These are phyloP conservation scores for Jaltomata sinuosa DNA, from an alignment of 257 asterid species.

Conservation along the genomic window DNA sequence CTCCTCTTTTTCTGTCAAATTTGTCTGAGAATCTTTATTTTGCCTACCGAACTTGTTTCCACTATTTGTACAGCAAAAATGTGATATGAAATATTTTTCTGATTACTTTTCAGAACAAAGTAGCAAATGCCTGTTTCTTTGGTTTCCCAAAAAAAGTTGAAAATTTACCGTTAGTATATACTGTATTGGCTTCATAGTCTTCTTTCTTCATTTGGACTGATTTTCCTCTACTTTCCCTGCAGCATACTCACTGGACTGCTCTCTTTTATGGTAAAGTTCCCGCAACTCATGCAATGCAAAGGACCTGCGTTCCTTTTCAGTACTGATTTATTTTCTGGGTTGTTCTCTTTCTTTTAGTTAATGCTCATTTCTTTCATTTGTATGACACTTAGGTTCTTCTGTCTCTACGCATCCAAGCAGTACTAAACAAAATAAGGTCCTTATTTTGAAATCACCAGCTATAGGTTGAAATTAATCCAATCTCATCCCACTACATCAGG, in stretches of 20 bases:
- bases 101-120: neutral
- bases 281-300: neutral
- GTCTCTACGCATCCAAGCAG: neutral
- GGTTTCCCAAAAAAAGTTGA: neutral
- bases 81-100: neutral
- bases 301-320: neutral
- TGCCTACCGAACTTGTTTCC: neutral
- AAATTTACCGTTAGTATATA: neutral
- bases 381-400: neutral
- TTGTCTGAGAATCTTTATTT: neutral
- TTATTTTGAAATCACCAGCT: neutral
- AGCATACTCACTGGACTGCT: slow-evolving; percentile 96
- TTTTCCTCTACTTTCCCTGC: slow-evolving; percentile 27
- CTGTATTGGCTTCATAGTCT: neutral
- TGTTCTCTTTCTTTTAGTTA: neutral
- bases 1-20: neutral
- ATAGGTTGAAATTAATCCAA: neutral
- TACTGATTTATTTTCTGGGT: neutral
- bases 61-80: neutral
- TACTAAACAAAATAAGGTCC: neutral
- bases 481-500: neutral
- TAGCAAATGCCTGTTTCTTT: neutral
- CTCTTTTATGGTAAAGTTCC: slow-evolving; percentile 87
- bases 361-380: neutral
- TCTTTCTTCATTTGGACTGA: slow-evolving; percentile 16